A percentile compares a stretch with the other conserved stretches of the same genome.
Evolutionary conservation across 345 rosid species (phyloP).

Genomic region (Hevea brasiliensis): DNA sequence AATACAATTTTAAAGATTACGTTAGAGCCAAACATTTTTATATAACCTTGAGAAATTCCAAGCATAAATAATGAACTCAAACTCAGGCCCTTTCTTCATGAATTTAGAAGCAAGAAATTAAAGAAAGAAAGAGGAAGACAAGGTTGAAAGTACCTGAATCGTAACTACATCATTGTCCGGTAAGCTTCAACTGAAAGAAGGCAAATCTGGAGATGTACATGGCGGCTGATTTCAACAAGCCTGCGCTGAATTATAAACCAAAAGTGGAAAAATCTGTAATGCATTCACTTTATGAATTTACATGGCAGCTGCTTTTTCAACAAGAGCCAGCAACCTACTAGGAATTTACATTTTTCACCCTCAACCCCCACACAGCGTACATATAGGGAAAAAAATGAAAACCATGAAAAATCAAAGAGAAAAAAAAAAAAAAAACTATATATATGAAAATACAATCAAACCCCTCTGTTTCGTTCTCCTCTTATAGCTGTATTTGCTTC

Average conservation of each 20-base stretch:
- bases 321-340: constrained; percentile 44
- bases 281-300: constrained; percentile 32
- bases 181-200: not conserved
- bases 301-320: constrained; percentile 28
- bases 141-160: too few relatives aligned
- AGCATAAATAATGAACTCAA: too few relatives aligned
- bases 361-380: constrained; percentile 39
- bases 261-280: constrained; percentile 5
- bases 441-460: constrained; percentile 27
- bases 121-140: too few relatives aligned
- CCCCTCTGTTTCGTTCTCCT: constrained; percentile 23
- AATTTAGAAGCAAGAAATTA: too few relatives aligned
- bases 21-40: too few relatives aligned
- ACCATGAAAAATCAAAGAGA: constrained; percentile 17
- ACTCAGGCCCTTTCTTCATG: too few relatives aligned
- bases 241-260: constrained; percentile 14
- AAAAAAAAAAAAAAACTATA: not conserved
- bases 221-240: constrained; percentile 25
- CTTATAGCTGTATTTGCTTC: constrained; percentile 29
- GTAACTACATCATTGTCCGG: not conserved
- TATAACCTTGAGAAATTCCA: too few relatives aligned
- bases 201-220: not conserved
- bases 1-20: too few relatives aligned
- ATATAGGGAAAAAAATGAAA: constrained; percentile 24
- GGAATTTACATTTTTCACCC: constrained; percentile 61